Conservation (phyloP, 495 filamentous ascomycete species). For the Cryomyces antarcticus region DNA sequence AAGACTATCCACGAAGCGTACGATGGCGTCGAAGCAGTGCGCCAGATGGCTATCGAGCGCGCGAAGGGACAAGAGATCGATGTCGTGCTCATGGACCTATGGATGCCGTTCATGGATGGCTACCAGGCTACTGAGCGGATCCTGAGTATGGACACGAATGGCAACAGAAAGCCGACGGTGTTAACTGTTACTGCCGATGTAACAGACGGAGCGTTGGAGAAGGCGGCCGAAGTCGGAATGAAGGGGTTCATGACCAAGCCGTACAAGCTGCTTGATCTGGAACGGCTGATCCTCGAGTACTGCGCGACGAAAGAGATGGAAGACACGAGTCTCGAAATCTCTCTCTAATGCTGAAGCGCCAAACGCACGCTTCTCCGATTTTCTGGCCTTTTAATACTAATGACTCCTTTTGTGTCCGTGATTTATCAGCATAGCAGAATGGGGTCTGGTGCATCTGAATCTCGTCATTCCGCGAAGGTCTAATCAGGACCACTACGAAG, state of each 20-base stretch:
- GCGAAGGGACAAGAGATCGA: conserved; percentile 28
- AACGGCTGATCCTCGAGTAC: conserved; percentile 44
- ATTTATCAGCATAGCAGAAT: too few species aligned
- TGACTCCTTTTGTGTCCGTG: too few species aligned
- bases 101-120: conserved; percentile 75
- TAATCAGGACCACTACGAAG: too few species aligned
- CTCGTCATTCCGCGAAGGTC: too few species aligned
- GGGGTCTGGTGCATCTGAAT: too few species aligned
- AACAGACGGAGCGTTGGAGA: conserved; percentile 41
- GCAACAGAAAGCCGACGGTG: conserved; percentile 21
- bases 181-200: conserved; percentile 64
- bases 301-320: conserved; percentile 14
- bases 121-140: conserved; percentile 54
- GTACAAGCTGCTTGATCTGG: conserved; percentile 51
- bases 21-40: conserved; percentile 54
- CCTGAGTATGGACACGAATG: conserved; percentile 23
- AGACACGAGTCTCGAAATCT: too few species aligned
- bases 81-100: conserved; percentile 63
- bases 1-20: conserved; percentile 39
- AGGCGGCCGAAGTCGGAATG: conserved; percentile 49
- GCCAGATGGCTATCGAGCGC: conserved; percentile 28
- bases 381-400: too few species aligned
- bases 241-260: conserved; percentile 65
- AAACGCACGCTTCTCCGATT: too few species aligned
- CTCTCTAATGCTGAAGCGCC: too few species aligned